Conservation (phyloP, 805 yeast genomes). For the Candida peoriensis region DNA sequence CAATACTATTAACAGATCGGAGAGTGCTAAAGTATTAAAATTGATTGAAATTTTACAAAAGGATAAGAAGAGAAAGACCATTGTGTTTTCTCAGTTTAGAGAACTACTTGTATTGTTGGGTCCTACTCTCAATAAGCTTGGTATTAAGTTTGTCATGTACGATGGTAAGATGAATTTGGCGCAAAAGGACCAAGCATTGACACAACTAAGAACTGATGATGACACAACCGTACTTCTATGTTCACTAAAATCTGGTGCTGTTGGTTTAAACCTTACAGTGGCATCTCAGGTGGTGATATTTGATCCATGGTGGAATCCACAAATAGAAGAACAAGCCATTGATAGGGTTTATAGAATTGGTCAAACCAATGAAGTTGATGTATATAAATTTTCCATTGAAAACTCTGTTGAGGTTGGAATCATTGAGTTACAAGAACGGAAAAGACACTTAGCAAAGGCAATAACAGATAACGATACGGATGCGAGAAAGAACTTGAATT, state of each 20-base stretch:
- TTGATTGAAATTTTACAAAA: slow-evolving; percentile 29
- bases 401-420: slow-evolving; percentile 80
- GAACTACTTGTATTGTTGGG: slow-evolving; percentile 28
- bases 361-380: slow-evolving; percentile 65
- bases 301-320: slow-evolving; percentile 98
- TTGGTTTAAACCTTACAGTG: slow-evolving; percentile 78
- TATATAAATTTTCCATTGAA: slow-evolving; percentile 69
- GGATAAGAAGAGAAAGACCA: slow-evolving; percentile 15
- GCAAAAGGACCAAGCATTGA: slow-evolving; percentile 27
- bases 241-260: slow-evolving; percentile 89
- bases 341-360: slow-evolving; percentile 92
- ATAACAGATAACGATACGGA: slow-evolving; percentile 60
- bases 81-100: slow-evolving; percentile 38
- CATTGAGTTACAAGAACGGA: slow-evolving; percentile 78
- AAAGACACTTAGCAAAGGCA: slow-evolving; percentile 67
- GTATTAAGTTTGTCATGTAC: slow-evolving; percentile 28
- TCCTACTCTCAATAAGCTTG: slow-evolving; percentile 25
- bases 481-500: slow-evolving; percentile 57
- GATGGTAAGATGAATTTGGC: slow-evolving; percentile 30
- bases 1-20: slow-evolving; percentile 12
- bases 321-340: slow-evolving; percentile 84
- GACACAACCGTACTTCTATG: slow-evolving; percentile 45
- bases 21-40: slow-evolving; percentile 31
- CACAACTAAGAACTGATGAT: slow-evolving; percentile 25
- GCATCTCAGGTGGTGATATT: slow-evolving; percentile 80